Percentiles rank a stretch among this genome's conserved stretches.
These are phyloP conservation scores for Voacanga thouarsii DNA, from an alignment of 257 asterid species.

Conservation along the genomic window DNA sequence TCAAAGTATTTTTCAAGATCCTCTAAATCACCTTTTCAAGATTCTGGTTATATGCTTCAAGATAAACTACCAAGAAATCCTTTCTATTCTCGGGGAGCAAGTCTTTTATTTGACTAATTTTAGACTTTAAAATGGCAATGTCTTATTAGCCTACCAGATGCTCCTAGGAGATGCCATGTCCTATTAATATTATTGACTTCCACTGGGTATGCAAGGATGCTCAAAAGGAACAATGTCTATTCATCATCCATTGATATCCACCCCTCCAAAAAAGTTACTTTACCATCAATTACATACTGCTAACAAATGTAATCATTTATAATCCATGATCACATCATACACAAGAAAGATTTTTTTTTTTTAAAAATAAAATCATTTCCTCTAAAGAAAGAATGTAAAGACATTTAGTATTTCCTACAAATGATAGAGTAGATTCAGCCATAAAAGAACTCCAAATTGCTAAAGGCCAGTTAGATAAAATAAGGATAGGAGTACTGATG, in stretches of 20 bases:
- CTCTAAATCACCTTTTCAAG: conserved; percentile 94
- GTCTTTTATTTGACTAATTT: conserved; percentile 91
- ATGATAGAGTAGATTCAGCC: background rate
- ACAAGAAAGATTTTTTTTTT: too few relatives aligned
- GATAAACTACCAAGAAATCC: conserved; percentile 84
- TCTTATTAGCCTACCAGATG: conserved; percentile 49
- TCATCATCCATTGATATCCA: conserved; percentile 81
- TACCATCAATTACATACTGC: background rate
- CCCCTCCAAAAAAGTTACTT: conserved; percentile 42
- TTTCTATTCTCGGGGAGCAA: conserved; percentile 86
- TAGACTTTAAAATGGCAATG: conserved; percentile 67
- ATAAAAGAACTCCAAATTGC: background rate
- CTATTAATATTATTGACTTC: conserved; percentile 26
- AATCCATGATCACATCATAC: background rate
- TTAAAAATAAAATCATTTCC: background rate
- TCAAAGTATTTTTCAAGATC: conserved; percentile 85
- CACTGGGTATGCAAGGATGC: conserved; percentile 42
- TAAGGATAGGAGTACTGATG: background rate
- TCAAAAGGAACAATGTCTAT: conserved; percentile 56
- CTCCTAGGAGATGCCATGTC: conserved; percentile 26
- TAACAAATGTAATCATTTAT: background rate
- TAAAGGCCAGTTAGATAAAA: background rate
- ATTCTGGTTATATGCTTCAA: conserved; percentile 82
- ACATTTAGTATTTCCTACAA: background rate
- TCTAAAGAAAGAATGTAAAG: background rate